Base-by-base conservation (phyloP, 2,329 filamentous ascomycete genomes). In the Clarireedia homoeocarpa region DNA sequence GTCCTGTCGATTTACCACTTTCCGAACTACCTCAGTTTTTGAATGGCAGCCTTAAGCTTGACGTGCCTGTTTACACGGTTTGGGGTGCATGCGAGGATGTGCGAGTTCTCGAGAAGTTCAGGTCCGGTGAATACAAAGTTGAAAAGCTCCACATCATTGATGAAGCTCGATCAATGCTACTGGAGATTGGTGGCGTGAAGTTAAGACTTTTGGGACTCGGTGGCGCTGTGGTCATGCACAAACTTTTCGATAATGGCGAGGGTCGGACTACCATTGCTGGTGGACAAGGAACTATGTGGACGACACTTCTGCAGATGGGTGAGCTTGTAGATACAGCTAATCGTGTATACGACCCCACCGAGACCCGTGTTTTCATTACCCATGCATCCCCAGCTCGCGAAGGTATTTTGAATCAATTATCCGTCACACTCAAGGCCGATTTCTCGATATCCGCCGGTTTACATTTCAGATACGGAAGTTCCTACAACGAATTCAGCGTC, bases 31-130 rank as follows among this genome's bases (percentile, higher is more conserved):
- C 92, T 24, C 83, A 89, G 66, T 90, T 99, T 65, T 82, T 99
- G 62, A 88, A 84, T 73, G 91, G 91, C 71, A 87, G 88, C 63
- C 80, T 95, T 68, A 95, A 90, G 69, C 84, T 99, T 57, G 91
- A 99, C 60, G 88, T 99, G 57, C 94, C 94, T 0, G 94, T 99
- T 56, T 97, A 96, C 75, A 99, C 94, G 42, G 94, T 99, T 39
- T 99, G 94, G 94, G 94, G 94, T 70, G 94, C 94, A 48, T 99
- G 94, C 70, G 94, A 99, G 74, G 94, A 99, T 79, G 94, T 99
- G 20, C 86, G 94, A 57, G 94, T 99, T 27, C 74, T 99, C 67
- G 94, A 99, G 74, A 96, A 96, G 77, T 95, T 99, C 74, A 84
- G 94, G 61, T 96, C 94, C 12, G 89, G 89, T 63, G 94, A 99